These are phyloP conservation scores for Vitis rupestris DNA, from an alignment of 164 flowering plant genomes.

Conservation along the genomic window DNA sequence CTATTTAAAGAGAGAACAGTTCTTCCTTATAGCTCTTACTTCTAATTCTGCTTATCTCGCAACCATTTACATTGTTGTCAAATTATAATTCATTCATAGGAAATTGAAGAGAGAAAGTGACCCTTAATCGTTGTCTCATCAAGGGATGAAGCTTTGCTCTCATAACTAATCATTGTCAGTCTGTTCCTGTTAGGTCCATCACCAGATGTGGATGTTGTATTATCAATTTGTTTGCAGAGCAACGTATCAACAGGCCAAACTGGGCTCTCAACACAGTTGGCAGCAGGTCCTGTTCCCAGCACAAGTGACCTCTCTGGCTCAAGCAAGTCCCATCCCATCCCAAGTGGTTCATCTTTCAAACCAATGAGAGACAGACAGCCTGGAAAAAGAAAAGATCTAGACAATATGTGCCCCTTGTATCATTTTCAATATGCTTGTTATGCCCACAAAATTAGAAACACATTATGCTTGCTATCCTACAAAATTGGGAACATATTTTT, in stretches of 20 bases:
- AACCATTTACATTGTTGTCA: background rate
- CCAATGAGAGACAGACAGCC: constrained; percentile 46
- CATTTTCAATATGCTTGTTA: background rate
- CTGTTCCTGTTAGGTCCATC: constrained; percentile 55
- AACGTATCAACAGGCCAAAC: constrained; percentile 44
- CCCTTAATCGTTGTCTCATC: too few species aligned
- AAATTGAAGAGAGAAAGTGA: too few species aligned
- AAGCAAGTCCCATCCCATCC: constrained; percentile 47
- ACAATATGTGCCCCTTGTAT: constrained; percentile 42
- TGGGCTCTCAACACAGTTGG: constrained; percentile 28
- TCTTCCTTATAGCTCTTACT: too few species aligned
- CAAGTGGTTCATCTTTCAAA: constrained; percentile 45
- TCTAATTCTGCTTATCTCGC: too few species aligned
- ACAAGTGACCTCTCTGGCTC: constrained; percentile 71
- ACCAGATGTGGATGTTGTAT: constrained; percentile 83
- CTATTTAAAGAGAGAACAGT: too few species aligned
- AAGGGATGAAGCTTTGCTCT: too few species aligned
- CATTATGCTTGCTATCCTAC: too few species aligned
- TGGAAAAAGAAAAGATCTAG: constrained; percentile 63
- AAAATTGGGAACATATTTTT: too few species aligned
- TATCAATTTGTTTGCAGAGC: constrained; percentile 83
- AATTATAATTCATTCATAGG: background rate
- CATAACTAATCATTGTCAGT: background rate
- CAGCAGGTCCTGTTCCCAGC: constrained; percentile 49
- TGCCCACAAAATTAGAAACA: too few species aligned